Evolutionary conservation across 169 alveolate species (phyloP), one percentile per base, ranked within the genome.

Genomic region (Perkinsus chesapeaki): DNA sequence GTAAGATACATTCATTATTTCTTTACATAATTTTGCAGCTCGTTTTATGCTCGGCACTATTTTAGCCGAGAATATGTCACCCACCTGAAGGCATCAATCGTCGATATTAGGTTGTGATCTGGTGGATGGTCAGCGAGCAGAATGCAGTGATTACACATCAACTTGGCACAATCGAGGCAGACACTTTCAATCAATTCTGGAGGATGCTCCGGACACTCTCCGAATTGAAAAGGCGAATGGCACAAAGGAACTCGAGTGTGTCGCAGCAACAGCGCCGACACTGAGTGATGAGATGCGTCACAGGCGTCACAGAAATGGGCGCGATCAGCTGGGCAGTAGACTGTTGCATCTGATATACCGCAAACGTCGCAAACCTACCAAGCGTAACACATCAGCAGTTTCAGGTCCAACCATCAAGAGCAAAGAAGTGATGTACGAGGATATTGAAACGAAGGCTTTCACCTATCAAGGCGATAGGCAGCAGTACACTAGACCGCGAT

Each of bases 161-260:
- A 92, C 39, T 91, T 92, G 37, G 93, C 93, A 39, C 94, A 92
- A 34, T 94, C 91, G 93, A 94, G 92, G 73, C 96, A 94, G 20
- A 94, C 96, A 0, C 95, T 92, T 34, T 94, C 96, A 91, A 92
- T 92, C 39, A 94, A 47, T 92, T 94, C 94, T 10, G 94, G 92
- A 36, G 96, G 94, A 48, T 94, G 96, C 39, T 92, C 94, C 19
- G 94, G 93, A 47, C 96, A 94, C 91, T 92, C 92, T 36, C 96
- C 96, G 60, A 94, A 94, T 39, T 94, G 96, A 91, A 92, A 94
- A 39, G 96, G 96, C 20, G 95, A 93, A 90, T 94, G 96, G 47
- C 94, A 92, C 48, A 94, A 92, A 19, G 94, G 94, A 39, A 94
- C 94, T 39, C 96, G 93, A 73, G 91, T 93, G 73, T 94, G 96